These are phyloP conservation scores for Fagopyrum esculentum DNA, from an alignment of 148 eudicot genomes.

Conservation along the genomic window DNA sequence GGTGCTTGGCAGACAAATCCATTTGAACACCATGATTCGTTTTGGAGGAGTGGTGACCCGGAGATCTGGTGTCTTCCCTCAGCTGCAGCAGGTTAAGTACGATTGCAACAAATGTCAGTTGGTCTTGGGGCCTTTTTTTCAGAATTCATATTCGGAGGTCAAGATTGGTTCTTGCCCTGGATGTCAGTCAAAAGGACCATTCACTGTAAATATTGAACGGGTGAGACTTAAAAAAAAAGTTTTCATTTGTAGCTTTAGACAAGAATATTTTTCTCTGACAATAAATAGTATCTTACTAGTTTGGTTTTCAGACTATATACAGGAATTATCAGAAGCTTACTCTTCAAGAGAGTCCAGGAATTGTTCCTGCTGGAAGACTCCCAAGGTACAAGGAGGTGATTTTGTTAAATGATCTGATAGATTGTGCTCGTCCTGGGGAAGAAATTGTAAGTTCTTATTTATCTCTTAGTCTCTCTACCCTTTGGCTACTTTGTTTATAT, in stretches of 20 bases:
- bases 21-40: constrained; percentile 93
- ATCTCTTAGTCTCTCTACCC: constrained; percentile 19
- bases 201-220: too few species aligned
- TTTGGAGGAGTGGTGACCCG: constrained; percentile 97
- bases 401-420: constrained; percentile 85
- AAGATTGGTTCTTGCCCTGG: constrained; percentile 99
- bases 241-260: too few species aligned
- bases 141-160: constrained; percentile 87
- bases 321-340: constrained; percentile 90
- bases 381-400: constrained; percentile 93
- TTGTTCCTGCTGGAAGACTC: constrained; percentile 87
- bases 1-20: constrained; percentile 62
- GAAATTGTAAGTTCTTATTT: constrained; percentile 54
- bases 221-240: too few species aligned
- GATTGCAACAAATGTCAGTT: constrained; percentile 93
- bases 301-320: constrained; percentile 59
- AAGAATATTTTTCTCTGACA: too few species aligned
- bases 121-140: constrained; percentile 84
- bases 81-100: constrained; percentile 90
- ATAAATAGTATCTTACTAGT: constrained; percentile 8
- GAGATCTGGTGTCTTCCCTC: constrained; percentile 95
- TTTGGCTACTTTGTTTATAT: not conserved
- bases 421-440: constrained; percentile 97
- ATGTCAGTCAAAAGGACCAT: constrained; percentile 93
- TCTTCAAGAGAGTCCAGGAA: constrained; percentile 88